Conservation (phyloP, 2,329 filamentous ascomycete genomes). For the Delphinella strobiligena region DNA sequence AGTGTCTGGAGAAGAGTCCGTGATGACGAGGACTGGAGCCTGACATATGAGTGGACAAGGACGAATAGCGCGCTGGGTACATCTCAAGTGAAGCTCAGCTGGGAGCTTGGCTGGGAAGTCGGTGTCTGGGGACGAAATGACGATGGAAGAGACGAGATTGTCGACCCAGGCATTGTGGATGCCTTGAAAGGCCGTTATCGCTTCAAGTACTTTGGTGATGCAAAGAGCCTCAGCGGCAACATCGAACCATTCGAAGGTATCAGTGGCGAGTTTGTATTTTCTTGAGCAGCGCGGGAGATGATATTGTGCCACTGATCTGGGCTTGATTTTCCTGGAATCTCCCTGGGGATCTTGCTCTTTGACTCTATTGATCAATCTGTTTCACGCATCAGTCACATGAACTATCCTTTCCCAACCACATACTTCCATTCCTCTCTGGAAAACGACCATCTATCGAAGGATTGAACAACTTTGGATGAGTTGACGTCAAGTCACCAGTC, state of each 20-base stretch:
- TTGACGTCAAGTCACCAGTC: too few relatives aligned
- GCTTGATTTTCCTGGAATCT: too few relatives aligned
- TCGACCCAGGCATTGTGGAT: conserved; percentile 9
- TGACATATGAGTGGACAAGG: conserved; percentile 70
- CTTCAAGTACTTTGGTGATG: conserved; percentile 73
- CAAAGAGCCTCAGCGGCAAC: conserved; percentile 51
- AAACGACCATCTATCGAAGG: too few relatives aligned
- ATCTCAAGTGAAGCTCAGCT: conserved; percentile 67
- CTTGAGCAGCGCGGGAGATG: conserved; percentile 9
- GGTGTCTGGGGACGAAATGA: conserved; percentile 15
- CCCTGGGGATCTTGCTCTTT: too few relatives aligned
- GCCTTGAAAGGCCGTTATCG: conserved; percentile 53
- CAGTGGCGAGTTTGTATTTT: conserved; percentile 42
- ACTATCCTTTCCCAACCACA: too few relatives aligned
- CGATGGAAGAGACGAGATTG: conserved; percentile 6
- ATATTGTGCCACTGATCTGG: too few relatives aligned
- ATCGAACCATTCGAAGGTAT: conserved; percentile 59
- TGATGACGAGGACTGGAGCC: conserved; percentile 70
- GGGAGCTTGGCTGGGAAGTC: conserved; percentile 56
- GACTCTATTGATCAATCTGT: too few relatives aligned
- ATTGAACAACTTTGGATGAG: too few relatives aligned
- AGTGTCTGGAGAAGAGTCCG: conserved; percentile 52
- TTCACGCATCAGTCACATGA: too few relatives aligned
- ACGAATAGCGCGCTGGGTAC: conserved; percentile 57
- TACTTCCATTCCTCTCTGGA: too few relatives aligned